Percentiles rank a stretch among this genome's conserved stretches.
Conservation (phyloP, 768 basidiomycete species). For the Cyclocybe aegerita region DNA sequence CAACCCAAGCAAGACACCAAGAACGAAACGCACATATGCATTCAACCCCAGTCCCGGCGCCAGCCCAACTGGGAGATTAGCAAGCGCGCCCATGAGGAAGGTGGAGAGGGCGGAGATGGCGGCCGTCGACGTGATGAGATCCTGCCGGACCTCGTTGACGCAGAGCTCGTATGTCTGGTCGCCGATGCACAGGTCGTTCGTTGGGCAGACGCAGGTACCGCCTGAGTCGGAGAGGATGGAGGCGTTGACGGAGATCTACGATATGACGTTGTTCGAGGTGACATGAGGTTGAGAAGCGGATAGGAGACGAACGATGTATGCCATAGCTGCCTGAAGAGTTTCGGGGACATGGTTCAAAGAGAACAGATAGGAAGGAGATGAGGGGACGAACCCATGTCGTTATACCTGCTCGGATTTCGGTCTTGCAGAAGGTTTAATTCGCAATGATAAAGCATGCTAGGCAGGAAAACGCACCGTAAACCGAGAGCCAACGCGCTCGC, state of each 20-base stretch:
- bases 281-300: background rate
- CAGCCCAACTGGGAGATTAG: conserved; percentile 87
- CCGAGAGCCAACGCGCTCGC: conserved; percentile 61
- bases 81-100: conserved; percentile 80
- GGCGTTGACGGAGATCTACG: conserved; percentile 83
- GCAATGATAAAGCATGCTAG: background rate
- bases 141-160: conserved; percentile 60
- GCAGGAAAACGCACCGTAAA: conserved; percentile 44
- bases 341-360: background rate
- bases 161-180: conserved; percentile 59
- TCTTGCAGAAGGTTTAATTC: conserved; percentile 41
- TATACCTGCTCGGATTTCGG: conserved; percentile 75
- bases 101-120: conserved; percentile 74
- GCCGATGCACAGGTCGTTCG: conserved; percentile 50
- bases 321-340: conserved; percentile 65
- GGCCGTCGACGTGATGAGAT: conserved; percentile 83
- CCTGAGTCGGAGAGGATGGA: conserved; percentile 74
- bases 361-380: conserved; percentile 5
- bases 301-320: conserved; percentile 63
- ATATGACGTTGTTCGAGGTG: conserved; percentile 6
- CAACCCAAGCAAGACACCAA: background rate
- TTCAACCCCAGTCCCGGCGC: conserved; percentile 86
- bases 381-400: conserved; percentile 70
- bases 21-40: conserved; percentile 59
- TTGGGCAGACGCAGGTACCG: conserved; percentile 77